Evolutionary conservation across 805 yeast species (phyloP), one percentile per base, ranked within the genome.

Genomic region (Nematodospora valgi): DNA sequence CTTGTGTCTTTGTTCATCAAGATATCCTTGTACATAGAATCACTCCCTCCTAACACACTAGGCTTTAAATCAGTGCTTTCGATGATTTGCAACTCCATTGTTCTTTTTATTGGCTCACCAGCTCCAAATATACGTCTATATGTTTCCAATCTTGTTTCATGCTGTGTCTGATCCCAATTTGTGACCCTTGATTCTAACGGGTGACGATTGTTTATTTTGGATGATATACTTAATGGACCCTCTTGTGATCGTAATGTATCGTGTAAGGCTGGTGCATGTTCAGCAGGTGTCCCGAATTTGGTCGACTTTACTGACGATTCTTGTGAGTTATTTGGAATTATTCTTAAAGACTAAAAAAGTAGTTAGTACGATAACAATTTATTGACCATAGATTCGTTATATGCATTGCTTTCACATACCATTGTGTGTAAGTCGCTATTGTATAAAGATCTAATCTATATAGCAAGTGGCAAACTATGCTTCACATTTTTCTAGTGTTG

Each of bases 71-170:
- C 87, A 10, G 85, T 76, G 32, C 71, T 67, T 30, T 78, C 76
- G 3, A 91, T 82, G 17, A 91, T 73, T 38, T 77, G 68, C 52
- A 86, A 64, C 51, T 93, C 98, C 96, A 93, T 88, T 21, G 81
- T 78, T 52, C 97, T 74, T 54, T 82, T 82, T 58, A 91, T 83
- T 6, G 98, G 97, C 52, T 86, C 98, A 8, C 93, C 96, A 31
- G 91, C 78, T 11, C 98, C 98, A 58, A 84, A 88, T 12, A 85
- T 63, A 46, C 94, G 76, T 55, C 95, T 76, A 59, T 85, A 81
- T 40, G 78, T 78, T 55, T 88, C 93, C 66, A 89, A 51, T 50
- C 78, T 79, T 45, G 81, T 66, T 20, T 78, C 78, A 22, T 74
- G 73, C 52, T 87, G 88, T 9, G 82, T 82, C 28, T 69, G 64